Base-by-base conservation (phyloP, 345 rosid species). In the Syzygium jambos region DNA sequence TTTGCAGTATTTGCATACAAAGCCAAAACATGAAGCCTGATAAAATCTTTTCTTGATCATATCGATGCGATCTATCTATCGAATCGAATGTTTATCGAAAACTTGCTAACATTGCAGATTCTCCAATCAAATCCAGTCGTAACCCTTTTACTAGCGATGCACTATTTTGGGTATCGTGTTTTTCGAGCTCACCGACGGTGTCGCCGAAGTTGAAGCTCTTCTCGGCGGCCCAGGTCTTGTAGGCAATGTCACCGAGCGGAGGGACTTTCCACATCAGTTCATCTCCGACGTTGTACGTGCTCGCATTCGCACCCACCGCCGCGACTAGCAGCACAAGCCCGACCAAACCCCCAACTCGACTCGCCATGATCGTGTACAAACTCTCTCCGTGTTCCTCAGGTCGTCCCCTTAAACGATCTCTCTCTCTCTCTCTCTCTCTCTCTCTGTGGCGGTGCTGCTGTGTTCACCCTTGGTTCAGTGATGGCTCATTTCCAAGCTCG, bases 251-350 rank as follows among this genome's bases (percentile, higher is more conserved):
- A 3, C 90, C 89, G 46, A n/a, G 49, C 19, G 90, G 89, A 87
- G 90, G 87, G 55, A 85, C 46, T 4, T 15, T 46, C 90, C 90
- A 89, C 6, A 86, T 86, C 83, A 89, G 51, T 10, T 30, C 23
- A 77, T 89, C 89, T 46, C 87, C 85, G 13, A 89, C 90, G 43
- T 29, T 34, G 89, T 87, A 85, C 54, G 86, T 85, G 25, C 29
- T 53, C 19, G 85, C 86, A 11, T 30, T 30, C 19, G 85, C 83
- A 14, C 84, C 52, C 57, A 54, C 61, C 22, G 86, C 63, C 4
- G 63, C n/a, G 15, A 53, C 17, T 25, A 73, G 19, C 27, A 73
- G 43, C 27, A 73, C 27, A 4, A 73, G 21, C 27, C 80, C 80
- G 80, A 38, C 25, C 80, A 73, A 73, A 34, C 49, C 80, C 80